These are phyloP conservation scores for Castanea mollissima DNA, from an alignment of 306 rosid genomes.

Conservation along the genomic window DNA sequence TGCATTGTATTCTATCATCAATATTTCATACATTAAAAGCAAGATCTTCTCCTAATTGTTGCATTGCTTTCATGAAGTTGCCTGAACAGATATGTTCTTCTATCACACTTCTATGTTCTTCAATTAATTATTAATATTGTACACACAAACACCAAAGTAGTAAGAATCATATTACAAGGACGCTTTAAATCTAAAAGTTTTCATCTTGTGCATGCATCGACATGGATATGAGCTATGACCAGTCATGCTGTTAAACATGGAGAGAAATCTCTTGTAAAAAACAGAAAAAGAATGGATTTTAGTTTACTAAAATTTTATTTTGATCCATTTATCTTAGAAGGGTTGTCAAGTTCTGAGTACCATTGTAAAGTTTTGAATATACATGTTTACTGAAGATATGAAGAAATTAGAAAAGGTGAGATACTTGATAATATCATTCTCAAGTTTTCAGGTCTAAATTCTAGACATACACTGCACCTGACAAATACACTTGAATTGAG, in stretches of 20 bases:
- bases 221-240: background rate
- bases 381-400: background rate
- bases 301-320: background rate
- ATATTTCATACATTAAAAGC: background rate
- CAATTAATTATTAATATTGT: too few relatives aligned
- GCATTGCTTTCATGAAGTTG: background rate
- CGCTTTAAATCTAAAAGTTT: background rate
- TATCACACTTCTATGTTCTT: background rate
- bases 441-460: background rate
- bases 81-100: background rate
- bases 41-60: background rate
- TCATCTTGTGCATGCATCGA: background rate
- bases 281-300: background rate
- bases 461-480: background rate
- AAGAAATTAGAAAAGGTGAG: background rate
- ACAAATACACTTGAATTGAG: background rate
- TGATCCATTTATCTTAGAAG: background rate
- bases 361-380: background rate
- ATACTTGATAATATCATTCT: background rate
- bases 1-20: background rate
- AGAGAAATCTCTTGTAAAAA: background rate
- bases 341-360: background rate
- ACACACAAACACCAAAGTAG: background rate
- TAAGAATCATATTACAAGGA: background rate
- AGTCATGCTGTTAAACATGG: background rate